These are phyloP conservation scores for Cryphonectria radicalis DNA, from an alignment of 2,329 filamentous ascomycete species.

Conservation along the genomic window DNA sequence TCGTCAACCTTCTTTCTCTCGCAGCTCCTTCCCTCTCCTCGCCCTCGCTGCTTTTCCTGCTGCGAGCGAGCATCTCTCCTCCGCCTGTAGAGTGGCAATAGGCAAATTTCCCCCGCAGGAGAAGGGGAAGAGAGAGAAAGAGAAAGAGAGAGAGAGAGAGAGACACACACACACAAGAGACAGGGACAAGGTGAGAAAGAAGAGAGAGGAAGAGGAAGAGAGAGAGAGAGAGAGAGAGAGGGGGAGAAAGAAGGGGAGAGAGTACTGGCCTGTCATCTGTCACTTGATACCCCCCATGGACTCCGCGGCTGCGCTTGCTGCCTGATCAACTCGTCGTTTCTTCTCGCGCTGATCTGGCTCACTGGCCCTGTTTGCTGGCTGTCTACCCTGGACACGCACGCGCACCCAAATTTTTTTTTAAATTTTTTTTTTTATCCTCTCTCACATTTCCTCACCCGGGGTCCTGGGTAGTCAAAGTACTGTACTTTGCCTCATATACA, in stretches of 20 bases:
- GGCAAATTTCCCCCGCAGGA: not conserved
- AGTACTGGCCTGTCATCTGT: not conserved
- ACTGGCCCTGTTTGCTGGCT: conserved; percentile 24
- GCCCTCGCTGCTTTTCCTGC: conserved; percentile 16
- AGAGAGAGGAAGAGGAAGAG: not conserved
- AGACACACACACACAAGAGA: not conserved
- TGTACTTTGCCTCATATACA: conserved; percentile 30
- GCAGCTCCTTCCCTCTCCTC: conserved; percentile 15
- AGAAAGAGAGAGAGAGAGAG: not conserved
- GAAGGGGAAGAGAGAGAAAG: not conserved
- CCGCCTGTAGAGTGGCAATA: conserved; percentile 19
- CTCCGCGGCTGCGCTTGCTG: conserved; percentile 39
- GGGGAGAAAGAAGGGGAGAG: not conserved
- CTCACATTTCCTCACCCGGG: conserved; percentile 21
- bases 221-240: not conserved
- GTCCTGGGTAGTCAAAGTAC: conserved; percentile 42
- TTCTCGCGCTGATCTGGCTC: conserved; percentile 25
- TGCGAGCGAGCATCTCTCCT: conserved; percentile 23
- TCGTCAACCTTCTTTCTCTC: conserved; percentile 16
- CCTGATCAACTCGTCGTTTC: conserved; percentile 39
- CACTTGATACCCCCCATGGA: conserved; percentile 28
- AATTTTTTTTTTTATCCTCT: conserved; percentile 16
- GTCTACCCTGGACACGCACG: not conserved
- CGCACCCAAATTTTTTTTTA: conserved; percentile 14
- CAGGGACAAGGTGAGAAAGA: not conserved